Conservation (phyloP, 805 yeast genomes). For the Starmerella vaccinii region DNA sequence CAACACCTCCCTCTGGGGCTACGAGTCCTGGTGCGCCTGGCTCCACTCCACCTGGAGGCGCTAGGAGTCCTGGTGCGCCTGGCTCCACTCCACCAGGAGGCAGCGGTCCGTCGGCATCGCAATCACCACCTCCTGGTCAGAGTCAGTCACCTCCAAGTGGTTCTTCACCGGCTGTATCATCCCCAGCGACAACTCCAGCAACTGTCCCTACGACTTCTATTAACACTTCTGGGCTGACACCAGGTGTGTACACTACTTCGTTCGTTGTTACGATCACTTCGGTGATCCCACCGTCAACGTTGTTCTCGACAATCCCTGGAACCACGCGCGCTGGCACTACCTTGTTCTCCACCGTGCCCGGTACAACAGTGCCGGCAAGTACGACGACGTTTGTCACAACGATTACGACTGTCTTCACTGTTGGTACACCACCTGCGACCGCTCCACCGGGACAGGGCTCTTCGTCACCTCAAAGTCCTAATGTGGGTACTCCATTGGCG, state of each 20-base stretch:
- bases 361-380: background rate
- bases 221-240: constrained; percentile 9
- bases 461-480: background rate
- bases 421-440: constrained; percentile 5
- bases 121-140: too few species aligned
- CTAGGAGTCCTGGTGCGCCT: background rate
- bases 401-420: constrained; percentile 8
- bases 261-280: background rate
- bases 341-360: constrained; percentile 4
- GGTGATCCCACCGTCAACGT: constrained; percentile 8
- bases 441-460: background rate
- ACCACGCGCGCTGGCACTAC: constrained; percentile 19
- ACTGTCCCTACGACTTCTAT: background rate
- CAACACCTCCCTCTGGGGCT: background rate
- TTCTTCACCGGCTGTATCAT: too few species aligned
- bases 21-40: background rate
- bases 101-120: too few species aligned
- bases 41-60: background rate
- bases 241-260: constrained; percentile 9
- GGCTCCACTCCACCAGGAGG: too few species aligned
- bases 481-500: too few species aligned
- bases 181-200: too few species aligned
- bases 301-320: constrained; percentile 18
- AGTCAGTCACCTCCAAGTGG: too few species aligned
- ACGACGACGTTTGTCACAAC: constrained; percentile 6